Evolutionary conservation across 495 filamentous ascomycete species (phyloP), one percentile per base, ranked within the genome.

Genomic region (Penicilliopsis zonata): DNA sequence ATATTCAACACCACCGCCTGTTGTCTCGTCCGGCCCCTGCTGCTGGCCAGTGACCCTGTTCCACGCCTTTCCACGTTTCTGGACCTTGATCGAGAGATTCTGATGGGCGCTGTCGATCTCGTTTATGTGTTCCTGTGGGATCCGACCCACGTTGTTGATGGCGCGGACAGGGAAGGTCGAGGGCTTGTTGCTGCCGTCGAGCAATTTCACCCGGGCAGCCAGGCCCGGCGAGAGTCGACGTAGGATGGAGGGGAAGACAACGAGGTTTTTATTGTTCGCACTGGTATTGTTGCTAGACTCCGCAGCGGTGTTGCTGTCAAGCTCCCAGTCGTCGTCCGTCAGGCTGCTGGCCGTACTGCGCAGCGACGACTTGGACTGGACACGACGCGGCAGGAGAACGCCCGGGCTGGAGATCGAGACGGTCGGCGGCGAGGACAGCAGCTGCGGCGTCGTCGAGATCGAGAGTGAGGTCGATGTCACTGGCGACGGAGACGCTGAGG

Each of bases 161-260:
- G 47, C 46, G 29, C 47, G 50, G 14, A 48, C 53, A 12, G 51
- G 54, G 34, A 46, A 60, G 36, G 50, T 43, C 13, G 43, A 51
- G 35, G 20, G 64, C 59, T 55, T 65, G 47, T 36, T 68, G 61
- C 52, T 78, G 61, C 58, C 50, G 46, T 81, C 76, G 26, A 87
- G 57, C 23, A 78, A 65, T 47, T 80, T 83, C 35, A 87, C 72
- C 53, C 82, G 77, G 30, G 80, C 82, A 39, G 81, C 78, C 13
- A 87, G 65, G 14, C 79, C 80, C 25, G 82, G 80, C 17, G 80
- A 83, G 20, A 66, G 38, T 7, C 60, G 57, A 32, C 60, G 59
- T 31, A 64, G 52, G 37, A 66, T 55, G 18, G 52, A 57, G 18
- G 55, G 43, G n/a, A n/a, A n/a, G 10, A 46, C 52, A 13, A 47